A percentile compares a stretch with the other conserved stretches of the same genome.
phyloP scores from a whole-genome alignment of 371 early-diverging fungal species.

The Syncephalastrum sp. region DNA sequence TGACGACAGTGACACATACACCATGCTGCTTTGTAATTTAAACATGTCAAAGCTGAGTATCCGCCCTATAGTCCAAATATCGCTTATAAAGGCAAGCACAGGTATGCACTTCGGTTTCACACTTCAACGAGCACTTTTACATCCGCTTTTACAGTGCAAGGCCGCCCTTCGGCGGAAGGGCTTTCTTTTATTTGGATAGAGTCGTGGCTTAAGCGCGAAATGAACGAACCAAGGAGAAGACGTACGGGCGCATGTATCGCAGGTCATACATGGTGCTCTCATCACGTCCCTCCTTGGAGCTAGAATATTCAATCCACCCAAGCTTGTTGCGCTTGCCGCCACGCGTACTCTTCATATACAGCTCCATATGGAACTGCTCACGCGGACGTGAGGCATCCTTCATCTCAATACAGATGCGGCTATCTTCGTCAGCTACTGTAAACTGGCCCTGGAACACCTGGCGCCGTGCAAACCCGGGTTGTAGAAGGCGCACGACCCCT shows the following conservation, averaged over 20 bases:
- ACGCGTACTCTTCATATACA: conserved; percentile 37
- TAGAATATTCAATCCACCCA: conserved; percentile 43
- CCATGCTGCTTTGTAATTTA: too few species aligned
- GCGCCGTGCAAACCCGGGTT: conserved; percentile 20
- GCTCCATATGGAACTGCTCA: conserved; percentile 30
- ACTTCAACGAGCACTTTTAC: too few species aligned
- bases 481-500: conserved; percentile 24
- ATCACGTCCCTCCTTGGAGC: conserved; percentile 18
- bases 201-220: too few species aligned
- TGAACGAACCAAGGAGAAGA: conserved; percentile 21
- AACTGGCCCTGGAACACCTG: conserved; percentile 43
- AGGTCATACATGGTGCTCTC: conserved; percentile 22
- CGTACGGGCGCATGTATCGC: conserved; percentile 19
- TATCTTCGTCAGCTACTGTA: conserved; percentile 14
- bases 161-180: too few species aligned
- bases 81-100: too few species aligned
- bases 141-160: too few species aligned
- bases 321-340: conserved; percentile 60
- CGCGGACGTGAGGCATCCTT: conserved; percentile 23
- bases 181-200: too few species aligned
- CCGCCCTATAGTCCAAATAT: too few species aligned
- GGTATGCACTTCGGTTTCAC: too few species aligned
- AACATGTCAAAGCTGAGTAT: too few species aligned
- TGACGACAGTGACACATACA: too few species aligned
- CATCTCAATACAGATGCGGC: conserved; percentile 19